Base-by-base conservation (phyloP, 441 rosid genomes). In the Euphorbia celastroides region DNA sequence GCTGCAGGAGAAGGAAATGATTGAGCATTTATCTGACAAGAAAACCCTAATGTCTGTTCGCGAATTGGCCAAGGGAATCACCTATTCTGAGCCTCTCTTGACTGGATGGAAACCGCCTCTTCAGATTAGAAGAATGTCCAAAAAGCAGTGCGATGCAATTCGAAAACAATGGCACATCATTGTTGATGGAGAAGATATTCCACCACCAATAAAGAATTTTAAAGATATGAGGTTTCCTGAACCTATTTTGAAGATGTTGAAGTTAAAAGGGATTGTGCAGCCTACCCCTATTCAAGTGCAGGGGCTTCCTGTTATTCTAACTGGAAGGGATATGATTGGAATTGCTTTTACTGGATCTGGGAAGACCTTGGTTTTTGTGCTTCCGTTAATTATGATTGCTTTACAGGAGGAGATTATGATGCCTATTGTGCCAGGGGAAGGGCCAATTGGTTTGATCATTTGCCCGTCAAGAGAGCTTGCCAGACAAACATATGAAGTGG, bases 201-300 rank as follows among this genome's bases (percentile, higher is more conserved):
- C 92, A 30, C 94, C 96, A 0, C 92, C 96, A 0, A 81, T 87
- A 5, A 93, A 87, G 79, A 86, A 87, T 63, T 90, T 93, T 26
- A 82, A 80, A 75, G 96, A 89, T 41, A 89, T 93, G 97, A 84
- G 84, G 81, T 87, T 89, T 65, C 95, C 93, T 0, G 88, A 79
- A 34, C 90, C 93, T 0, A 70, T 85, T 81, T 73, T 89, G 68
- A 88, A 80, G 75, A 88, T 36, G 41, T 74, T 91, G 67, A 93
- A 86, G 75, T 93, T 72, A 38, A 90, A 86, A 76, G 93, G 97
- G n/a, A 90, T 93, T 8, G 88, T 93, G 78, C 98, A 90, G 76
- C 98, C 97, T 0, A 93, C 96, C 22, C 98, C 97, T 0, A 93
- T 93, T 55, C 98, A 93, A 77, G 94, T 93, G 32, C 98, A 90